These are phyloP conservation scores for Tinospora cordifolia DNA, from an alignment of 164 flowering plant species.

Conservation along the genomic window DNA sequence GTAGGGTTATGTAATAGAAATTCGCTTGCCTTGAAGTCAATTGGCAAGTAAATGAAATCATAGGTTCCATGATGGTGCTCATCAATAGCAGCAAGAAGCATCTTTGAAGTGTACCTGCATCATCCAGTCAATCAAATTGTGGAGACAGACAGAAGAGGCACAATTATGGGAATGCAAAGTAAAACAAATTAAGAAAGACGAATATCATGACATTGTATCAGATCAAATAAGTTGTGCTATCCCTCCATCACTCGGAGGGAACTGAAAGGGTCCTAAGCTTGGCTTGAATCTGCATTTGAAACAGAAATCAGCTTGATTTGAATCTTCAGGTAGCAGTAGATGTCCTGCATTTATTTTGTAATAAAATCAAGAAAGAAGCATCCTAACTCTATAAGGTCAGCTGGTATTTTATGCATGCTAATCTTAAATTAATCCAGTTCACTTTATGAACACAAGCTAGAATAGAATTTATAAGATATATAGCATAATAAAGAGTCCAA, in stretches of 20 bases:
- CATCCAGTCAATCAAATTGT: slow-evolving; percentile 6
- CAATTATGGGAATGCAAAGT: not conserved
- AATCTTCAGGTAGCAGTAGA: not conserved
- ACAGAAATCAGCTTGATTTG: not conserved
- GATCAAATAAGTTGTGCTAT: not conserved
- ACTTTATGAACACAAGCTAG: no score
- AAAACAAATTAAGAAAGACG: not conserved
- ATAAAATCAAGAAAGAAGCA: no score
- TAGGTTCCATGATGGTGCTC: slow-evolving; percentile 66
- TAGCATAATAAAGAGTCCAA: not conserved
- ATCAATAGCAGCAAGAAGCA: slow-evolving; percentile 79
- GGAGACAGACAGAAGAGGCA: not conserved
- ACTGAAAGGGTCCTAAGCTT: not conserved
- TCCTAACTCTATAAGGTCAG: no score
- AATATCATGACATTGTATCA: not conserved
- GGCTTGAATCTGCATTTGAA: not conserved
- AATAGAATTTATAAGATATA: not conserved
- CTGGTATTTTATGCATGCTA: no score
- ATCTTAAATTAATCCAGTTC: no score
- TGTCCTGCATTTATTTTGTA: no score
- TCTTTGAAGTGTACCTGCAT: slow-evolving; percentile 74
- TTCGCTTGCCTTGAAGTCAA: slow-evolving; percentile 70
- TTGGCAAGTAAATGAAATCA: slow-evolving; percentile 80
- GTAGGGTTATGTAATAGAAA: not conserved
- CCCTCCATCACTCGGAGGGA: not conserved